Conservation (phyloP, 2,329 filamentous ascomycete species). For the Sporothrix sp. region DNA sequence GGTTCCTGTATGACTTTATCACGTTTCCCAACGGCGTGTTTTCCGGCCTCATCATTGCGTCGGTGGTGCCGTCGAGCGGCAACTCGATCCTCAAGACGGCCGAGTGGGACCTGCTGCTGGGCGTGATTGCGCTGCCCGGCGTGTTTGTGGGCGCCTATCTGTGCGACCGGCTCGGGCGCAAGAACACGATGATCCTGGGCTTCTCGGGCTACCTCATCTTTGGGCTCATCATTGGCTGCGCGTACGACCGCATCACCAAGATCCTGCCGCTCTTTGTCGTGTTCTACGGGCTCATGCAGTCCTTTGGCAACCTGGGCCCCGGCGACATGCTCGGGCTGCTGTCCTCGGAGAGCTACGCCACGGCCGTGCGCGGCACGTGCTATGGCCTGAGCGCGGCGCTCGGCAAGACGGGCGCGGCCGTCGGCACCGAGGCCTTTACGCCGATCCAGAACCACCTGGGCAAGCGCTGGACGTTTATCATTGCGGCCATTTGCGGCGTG, state of each 20-base stretch:
- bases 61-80: slow-evolving; percentile 16
- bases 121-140: slow-evolving; percentile 21
- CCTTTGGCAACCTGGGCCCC: slow-evolving; percentile 36
- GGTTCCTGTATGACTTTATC: slow-evolving; percentile 48
- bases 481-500: slow-evolving; percentile 16
- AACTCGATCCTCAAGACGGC: slow-evolving; percentile 19
- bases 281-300: slow-evolving; percentile 42
- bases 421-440: slow-evolving; percentile 30
- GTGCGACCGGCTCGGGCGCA: slow-evolving; percentile 19
- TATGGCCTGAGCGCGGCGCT: slow-evolving; percentile 41
- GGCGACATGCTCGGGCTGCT: slow-evolving; percentile 39
- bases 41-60: slow-evolving; percentile 39
- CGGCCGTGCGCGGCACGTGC: slow-evolving; percentile 39
- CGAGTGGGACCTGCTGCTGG: slow-evolving; percentile 22
- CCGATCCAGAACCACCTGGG: slow-evolving; percentile 16
- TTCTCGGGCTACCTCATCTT: slow-evolving; percentile 21
- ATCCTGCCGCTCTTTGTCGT: slow-evolving; percentile 41
- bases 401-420: slow-evolving; percentile 41
- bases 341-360: slow-evolving; percentile 40
- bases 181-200: slow-evolving; percentile 21
- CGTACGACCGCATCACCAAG: slow-evolving; percentile 34
- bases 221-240: slow-evolving; percentile 17
- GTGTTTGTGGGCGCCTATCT: slow-evolving; percentile 13
- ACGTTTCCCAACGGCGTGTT: slow-evolving; percentile 47
- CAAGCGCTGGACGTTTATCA: slow-evolving; percentile 17